Percentiles rank a stretch among this genome's conserved stretches.
These are phyloP conservation scores for Arthonia radiata DNA, from an alignment of 495 filamentous ascomycete species.

Conservation along the genomic window DNA sequence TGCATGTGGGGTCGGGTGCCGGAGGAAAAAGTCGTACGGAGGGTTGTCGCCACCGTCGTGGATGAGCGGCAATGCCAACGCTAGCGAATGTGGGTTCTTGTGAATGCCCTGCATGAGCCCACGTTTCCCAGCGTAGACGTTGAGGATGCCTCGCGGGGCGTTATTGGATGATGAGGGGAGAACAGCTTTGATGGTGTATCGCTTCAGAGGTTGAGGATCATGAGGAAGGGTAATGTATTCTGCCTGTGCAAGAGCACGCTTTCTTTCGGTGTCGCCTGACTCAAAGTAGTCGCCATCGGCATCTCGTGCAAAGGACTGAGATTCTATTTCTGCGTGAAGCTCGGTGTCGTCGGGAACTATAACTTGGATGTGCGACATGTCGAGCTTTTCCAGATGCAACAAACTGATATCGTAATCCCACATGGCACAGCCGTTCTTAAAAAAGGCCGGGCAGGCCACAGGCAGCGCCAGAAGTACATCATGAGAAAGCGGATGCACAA, in stretches of 20 bases:
- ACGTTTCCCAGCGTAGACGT: slow-evolving; percentile 79
- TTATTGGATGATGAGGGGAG: slow-evolving; percentile 23
- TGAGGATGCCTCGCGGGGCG: slow-evolving; percentile 70
- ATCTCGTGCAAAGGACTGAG: slow-evolving; percentile 52
- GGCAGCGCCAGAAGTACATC: slow-evolving; percentile 69
- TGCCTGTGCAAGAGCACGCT: slow-evolving; percentile 68
- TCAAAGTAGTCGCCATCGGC: slow-evolving; percentile 82
- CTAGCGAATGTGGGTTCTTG: slow-evolving; percentile 77
- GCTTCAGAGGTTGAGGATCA: slow-evolving; percentile 40
- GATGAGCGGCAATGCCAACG: slow-evolving; percentile 70
- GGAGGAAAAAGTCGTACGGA: slow-evolving; percentile 71
- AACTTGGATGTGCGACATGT: slow-evolving; percentile 75
- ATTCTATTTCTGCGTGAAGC: slow-evolving; percentile 74
- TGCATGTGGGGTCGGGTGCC: slow-evolving; percentile 90
- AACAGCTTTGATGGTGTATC: slow-evolving; percentile 77
- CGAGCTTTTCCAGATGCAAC: slow-evolving; percentile 64
- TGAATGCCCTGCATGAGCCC: slow-evolving; percentile 67
- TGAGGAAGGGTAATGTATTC: slow-evolving; percentile 51
- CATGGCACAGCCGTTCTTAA: slow-evolving; percentile 54
- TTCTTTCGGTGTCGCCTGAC: slow-evolving; percentile 64
- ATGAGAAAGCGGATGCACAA: slow-evolving; percentile 65
- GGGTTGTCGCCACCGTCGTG: slow-evolving; percentile 86
- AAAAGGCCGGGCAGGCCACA: slow-evolving; percentile 63
- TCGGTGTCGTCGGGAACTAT: slow-evolving; percentile 74
- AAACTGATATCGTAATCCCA: slow-evolving; percentile 80